Conservation (phyloP, 164 flowering plant species). For the Aristolochia contorta region DNA sequence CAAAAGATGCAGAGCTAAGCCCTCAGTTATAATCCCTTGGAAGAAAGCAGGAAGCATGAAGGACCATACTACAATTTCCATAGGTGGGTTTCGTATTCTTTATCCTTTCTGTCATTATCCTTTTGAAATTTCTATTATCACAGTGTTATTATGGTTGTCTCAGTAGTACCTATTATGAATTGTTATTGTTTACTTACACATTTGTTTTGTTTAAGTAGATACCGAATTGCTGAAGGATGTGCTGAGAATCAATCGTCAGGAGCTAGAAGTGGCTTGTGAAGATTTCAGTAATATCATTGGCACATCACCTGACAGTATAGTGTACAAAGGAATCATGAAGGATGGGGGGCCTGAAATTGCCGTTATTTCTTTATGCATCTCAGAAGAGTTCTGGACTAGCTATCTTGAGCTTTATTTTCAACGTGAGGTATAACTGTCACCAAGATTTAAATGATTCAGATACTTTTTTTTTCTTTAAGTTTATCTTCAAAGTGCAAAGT, state of each 20-base stretch:
- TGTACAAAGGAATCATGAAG: constrained; percentile 80
- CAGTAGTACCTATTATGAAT: too few species aligned
- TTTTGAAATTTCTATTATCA: too few species aligned
- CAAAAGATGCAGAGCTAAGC: constrained; percentile 43
- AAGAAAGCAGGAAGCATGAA: constrained; percentile 57
- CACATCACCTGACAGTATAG: constrained; percentile 78
- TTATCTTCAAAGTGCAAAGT: neutral
- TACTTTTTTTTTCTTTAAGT: neutral
- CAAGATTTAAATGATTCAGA: too few species aligned
- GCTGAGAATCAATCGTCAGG: constrained; percentile 55
- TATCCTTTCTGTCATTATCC: neutral
- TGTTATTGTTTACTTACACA: neutral
- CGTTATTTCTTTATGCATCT: constrained; percentile 77
- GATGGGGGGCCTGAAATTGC: constrained; percentile 86
- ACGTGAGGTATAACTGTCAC: constrained; percentile 47
- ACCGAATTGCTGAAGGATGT: constrained; percentile 70
- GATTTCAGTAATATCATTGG: constrained; percentile 98
- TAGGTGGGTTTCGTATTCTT: constrained; percentile 30
- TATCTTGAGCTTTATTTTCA: constrained; percentile 83
- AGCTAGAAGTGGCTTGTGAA: constrained; percentile 96
- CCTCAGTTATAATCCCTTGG: constrained; percentile 67
- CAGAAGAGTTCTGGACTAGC: constrained; percentile 85
- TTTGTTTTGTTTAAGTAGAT: constrained; percentile 25
- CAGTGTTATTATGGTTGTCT: too few species aligned
- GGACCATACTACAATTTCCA: constrained; percentile 39